Conservation (phyloP, 192 early-diverging fungal genomes). For the Entomortierella chlamydospora region DNA sequence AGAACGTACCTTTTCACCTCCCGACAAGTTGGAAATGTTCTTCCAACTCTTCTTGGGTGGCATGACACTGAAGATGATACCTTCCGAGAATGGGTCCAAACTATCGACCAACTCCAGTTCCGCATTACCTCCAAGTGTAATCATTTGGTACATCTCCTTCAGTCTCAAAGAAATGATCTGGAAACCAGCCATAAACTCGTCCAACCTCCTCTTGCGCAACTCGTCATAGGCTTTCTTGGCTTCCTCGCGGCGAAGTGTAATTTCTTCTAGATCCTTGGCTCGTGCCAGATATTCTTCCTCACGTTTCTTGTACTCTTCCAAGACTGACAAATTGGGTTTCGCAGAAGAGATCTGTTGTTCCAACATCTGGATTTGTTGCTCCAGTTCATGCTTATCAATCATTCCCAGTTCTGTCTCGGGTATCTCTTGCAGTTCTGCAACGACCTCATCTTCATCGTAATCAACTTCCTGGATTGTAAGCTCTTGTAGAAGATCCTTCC, state of each 20-base stretch:
- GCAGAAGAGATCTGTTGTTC: constrained; percentile 73
- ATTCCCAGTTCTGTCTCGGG: constrained; percentile 71
- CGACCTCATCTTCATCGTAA: constrained; percentile 58
- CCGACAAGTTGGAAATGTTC: constrained; percentile 98
- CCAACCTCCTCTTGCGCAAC: constrained; percentile 80
- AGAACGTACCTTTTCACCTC: constrained; percentile 92
- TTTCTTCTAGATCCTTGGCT: constrained; percentile 78
- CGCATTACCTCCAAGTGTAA: constrained; percentile 97
- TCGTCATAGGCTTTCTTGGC: constrained; percentile 81
- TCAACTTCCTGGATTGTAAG: constrained; percentile 68
- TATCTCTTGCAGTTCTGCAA: constrained; percentile 64
- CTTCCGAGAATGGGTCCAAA: constrained; percentile 99
- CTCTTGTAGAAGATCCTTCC: constrained; percentile 56
- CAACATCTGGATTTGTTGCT: constrained; percentile 76
- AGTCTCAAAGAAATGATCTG: constrained; percentile 91
- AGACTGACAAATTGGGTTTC: constrained; percentile 87
- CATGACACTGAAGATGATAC: constrained; percentile 98
- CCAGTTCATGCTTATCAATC: constrained; percentile 73
- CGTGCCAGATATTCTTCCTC: constrained; percentile 79
- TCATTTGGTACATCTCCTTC: constrained; percentile 99
- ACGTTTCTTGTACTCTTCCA: constrained; percentile 88
- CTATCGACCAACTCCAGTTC: constrained; percentile 97
- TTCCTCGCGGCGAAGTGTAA: constrained; percentile 78
- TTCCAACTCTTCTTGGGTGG: constrained; percentile 99
- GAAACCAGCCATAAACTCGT: constrained; percentile 97